Base-by-base conservation (phyloP, 2,329 filamentous ascomycete genomes). In the Sporothrix inflata region DNA sequence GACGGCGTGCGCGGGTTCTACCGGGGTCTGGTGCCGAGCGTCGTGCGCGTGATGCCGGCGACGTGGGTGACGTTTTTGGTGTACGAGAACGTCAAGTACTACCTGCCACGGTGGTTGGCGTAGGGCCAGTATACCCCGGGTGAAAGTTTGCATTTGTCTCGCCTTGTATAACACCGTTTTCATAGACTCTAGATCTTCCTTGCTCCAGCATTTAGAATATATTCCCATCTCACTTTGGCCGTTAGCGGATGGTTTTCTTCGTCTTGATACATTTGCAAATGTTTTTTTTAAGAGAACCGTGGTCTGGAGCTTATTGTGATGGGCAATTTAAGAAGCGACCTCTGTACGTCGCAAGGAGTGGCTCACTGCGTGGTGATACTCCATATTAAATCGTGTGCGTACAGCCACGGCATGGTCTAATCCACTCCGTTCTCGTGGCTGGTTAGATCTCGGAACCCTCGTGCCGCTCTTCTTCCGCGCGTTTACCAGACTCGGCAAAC, bases 1-100 rank as follows among this genome's bases (percentile, higher is more conserved):
- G 94, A 98, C 79, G 94, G 96, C 0, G 73, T 92, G 42, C 83
- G 87, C 11, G 95, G 95, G 0, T 98, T 98, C 81, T 99, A 98
- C 81, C 93, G 94, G 75, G 96, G 96, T 1, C 84, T 98, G 72
- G 89, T 93, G 53, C 94, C 95, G 0, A 97, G 95, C 76, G 87
- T 97, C n/a, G 85, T 97, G 69, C 88, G 96, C 74, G 96, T 98
- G 38, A 85, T 99, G 81, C 96, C 96, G 3, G 94, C 94, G 42
- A 98, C 96, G 3, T 97, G 96, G 88, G 93, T 98, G 70, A 98
- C 95, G 1, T 98, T 99, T 79, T 82, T 99, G 77, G 94, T 98
- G 30, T 98, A 98, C 82, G 96, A 99, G 84, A 98, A 98, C 81
- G 91, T 92, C 73, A 94, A 92, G 82, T 89, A 88, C 76, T 91